A percentile compares a stretch with the other conserved stretches of the same genome.
Conservation (phyloP, 495 filamentous ascomycete genomes). For the Niebla homalea region DNA sequence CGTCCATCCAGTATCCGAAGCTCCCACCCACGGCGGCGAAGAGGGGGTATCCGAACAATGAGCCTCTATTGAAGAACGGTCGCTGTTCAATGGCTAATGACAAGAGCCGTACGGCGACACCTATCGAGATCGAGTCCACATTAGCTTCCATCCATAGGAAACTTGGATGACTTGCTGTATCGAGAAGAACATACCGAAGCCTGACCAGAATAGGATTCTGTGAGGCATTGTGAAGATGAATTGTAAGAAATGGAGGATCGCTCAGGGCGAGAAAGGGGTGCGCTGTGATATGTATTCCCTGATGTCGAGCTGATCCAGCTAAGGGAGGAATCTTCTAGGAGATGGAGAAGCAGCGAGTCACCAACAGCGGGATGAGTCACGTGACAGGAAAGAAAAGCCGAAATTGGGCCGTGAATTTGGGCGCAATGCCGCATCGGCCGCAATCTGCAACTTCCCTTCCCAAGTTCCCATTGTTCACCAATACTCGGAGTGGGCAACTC, state of each 20-base stretch:
- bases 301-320: no score
- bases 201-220: slow-evolving; percentile 90
- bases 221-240: slow-evolving; percentile 40
- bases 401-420: no score
- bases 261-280: no score
- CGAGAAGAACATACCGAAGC: slow-evolving; percentile 64
- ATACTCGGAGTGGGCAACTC: no score
- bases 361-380: no score
- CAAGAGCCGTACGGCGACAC: slow-evolving; percentile 80
- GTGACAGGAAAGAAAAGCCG: no score
- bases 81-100: slow-evolving; percentile 98
- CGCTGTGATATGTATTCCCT: no score
- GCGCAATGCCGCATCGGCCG: no score
- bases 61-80: slow-evolving; percentile 65
- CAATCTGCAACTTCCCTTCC: no score
- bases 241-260: slow-evolving; percentile 2
- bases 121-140: slow-evolving; percentile 30
- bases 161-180: background rate
- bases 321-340: no score
- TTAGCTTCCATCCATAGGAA: background rate
- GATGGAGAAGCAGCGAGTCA: no score
- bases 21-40: slow-evolving; percentile 72
- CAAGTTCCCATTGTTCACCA: no score
- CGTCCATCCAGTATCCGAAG: slow-evolving; percentile 93
- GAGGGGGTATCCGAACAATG: slow-evolving; percentile 82